Base-by-base conservation (phyloP, 83 land plant genomes). In the Picea mariana region DNA sequence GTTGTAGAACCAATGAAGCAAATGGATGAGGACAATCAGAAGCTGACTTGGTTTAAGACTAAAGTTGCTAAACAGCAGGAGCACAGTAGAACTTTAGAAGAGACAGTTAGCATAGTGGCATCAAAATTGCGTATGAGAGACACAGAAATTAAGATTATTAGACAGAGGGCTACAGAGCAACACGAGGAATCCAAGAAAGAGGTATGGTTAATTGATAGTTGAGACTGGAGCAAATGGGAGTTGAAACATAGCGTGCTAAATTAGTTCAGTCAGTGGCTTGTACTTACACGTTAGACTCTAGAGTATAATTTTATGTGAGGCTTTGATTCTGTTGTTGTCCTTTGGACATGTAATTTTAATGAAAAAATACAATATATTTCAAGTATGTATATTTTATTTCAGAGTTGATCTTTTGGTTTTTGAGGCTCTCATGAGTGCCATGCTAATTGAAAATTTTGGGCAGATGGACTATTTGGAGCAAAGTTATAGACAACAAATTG, bases 1-100 rank as follows among this genome's bases (percentile, higher is more conserved):
- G 97, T 96, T 73, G 89, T 92, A n/a, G 81, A 26, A 26, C 90
- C 87, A 21, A 88, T 96, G 90, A 90, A 81, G 80, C 90, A 91
- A 47, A 96, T 96, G 94, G 83, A 83, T 67, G 97, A 91, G 82
- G 94, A 92, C 42, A 94, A 86, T 80, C 91, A 90, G 72, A 86
- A 88, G 49, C 79, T 94, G 44, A 67, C 15, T 60, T 84, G 63
- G 52, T 73, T 84, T 17, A 90, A 91, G 84, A 76, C 77, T 66
- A 89, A 85, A 60, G 90, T 85, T 73, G 90, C 83, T 17, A 83
- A 81, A 71, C 87, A 87, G 52, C 73, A 84, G 75, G 84, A 85
- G 75, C 71, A 80, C 16, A 75, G 85, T 17, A 89, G 91, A 26
- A 83, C 89, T 80, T 67, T 90, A 6, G 85, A 90, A 79, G 92